These are phyloP conservation scores for Macrocybe sp. DNA, from an alignment of 1,284 basidiomycete species.

Conservation along the genomic window DNA sequence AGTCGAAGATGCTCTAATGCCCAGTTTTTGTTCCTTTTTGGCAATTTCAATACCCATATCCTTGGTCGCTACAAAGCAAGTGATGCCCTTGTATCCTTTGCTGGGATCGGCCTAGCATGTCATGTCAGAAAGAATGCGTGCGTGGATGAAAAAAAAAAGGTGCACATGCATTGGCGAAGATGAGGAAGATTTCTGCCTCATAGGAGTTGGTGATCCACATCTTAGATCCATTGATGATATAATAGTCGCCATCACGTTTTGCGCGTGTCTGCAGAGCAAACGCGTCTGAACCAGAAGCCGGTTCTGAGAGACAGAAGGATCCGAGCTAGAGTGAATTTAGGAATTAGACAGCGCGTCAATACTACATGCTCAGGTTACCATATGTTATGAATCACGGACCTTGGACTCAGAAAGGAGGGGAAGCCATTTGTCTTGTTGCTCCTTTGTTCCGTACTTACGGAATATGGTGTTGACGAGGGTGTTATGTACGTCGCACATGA, in stretches of 20 bases:
- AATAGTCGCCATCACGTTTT: constrained; percentile 79
- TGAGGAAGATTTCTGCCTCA: constrained; percentile 91
- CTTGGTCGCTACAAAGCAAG: constrained; percentile 94
- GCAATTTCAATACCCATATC: constrained; percentile 97
- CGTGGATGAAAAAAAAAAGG: not conserved
- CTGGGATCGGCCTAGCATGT: constrained; percentile 69
- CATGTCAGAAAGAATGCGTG: not conserved
- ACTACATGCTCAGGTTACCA: not conserved
- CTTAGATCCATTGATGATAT: constrained; percentile 92
- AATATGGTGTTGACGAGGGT: constrained; percentile 96
- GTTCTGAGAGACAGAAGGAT: constrained; percentile 94
- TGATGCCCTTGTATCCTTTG: constrained; percentile 99
- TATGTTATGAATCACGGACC: constrained; percentile 36
- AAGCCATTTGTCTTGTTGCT: constrained; percentile 87
- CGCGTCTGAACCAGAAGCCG: constrained; percentile 92
- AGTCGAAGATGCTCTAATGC: constrained; percentile 95
- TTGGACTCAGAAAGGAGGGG: constrained; percentile 78
- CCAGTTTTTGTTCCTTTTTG: constrained; percentile 99
- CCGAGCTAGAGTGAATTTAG: constrained; percentile 59
- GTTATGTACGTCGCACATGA: constrained; percentile 97
- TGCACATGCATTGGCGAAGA: constrained; percentile 83
- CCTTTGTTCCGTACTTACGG: constrained; percentile 81
- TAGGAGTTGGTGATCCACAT: constrained; percentile 99
- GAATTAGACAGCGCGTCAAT: constrained; percentile 1
- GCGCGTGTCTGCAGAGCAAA: constrained; percentile 95